Conservation (phyloP, 2,329 filamentous ascomycete species). For the Hypoxylon sp. region DNA sequence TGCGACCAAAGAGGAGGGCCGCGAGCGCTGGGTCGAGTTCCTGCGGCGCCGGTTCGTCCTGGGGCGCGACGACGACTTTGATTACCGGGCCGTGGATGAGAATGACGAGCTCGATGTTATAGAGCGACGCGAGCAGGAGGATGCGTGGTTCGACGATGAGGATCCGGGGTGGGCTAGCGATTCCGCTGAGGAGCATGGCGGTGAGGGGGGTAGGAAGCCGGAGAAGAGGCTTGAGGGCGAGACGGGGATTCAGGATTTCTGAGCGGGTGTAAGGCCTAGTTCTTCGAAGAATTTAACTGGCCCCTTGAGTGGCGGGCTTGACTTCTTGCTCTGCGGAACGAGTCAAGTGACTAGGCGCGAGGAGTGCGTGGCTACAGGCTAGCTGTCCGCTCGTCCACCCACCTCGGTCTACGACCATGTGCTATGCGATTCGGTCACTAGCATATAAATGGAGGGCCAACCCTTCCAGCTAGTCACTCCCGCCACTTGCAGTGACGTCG, state of each 20-base stretch:
- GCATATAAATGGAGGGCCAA: neutral
- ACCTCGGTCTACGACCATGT: neutral
- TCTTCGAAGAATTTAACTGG: no score
- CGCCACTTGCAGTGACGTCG: neutral
- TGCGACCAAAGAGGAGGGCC: slow-evolving; percentile 75
- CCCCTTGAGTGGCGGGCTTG: no score
- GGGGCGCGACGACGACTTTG: slow-evolving; percentile 83
- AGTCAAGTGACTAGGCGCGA: neutral
- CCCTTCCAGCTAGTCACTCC: neutral
- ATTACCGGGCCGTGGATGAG: slow-evolving; percentile 79
- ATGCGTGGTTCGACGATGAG: slow-evolving; percentile 86
- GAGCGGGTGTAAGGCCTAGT: no score
- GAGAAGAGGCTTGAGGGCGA: slow-evolving; percentile 64
- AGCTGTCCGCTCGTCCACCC: neutral
- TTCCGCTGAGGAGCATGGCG: slow-evolving; percentile 49
- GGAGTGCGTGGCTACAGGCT: neutral
- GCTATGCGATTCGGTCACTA: neutral
- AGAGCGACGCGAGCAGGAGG: slow-evolving; percentile 74
- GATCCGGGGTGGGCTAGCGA: slow-evolving; percentile 76
- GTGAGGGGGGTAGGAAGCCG: slow-evolving; percentile 49
- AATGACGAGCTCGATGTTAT: slow-evolving; percentile 79
- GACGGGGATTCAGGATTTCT: slow-evolving; percentile 82
- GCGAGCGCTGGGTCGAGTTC: slow-evolving; percentile 78
- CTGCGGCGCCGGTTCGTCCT: slow-evolving; percentile 81
- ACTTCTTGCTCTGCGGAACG: neutral